These are phyloP conservation scores for Hamamelis virginiana DNA, from an alignment of 164 flowering plant species.

Conservation along the genomic window DNA sequence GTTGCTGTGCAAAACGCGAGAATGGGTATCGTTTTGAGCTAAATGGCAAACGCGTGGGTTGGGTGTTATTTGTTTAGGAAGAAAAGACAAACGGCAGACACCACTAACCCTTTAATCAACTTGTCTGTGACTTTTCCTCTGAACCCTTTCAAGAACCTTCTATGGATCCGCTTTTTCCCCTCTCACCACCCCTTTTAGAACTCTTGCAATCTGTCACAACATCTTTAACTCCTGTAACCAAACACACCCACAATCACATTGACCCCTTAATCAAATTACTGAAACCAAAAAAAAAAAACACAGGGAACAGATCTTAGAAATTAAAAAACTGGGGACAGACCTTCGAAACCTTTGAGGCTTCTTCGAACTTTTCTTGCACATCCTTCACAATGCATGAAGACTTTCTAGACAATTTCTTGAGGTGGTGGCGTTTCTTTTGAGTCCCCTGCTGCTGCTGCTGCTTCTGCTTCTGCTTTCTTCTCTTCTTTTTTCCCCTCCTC, in stretches of 20 bases:
- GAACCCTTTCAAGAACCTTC: constrained; percentile 64
- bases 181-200: constrained; percentile 62
- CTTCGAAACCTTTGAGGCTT: constrained; percentile 66
- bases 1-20: too few species aligned
- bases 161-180: constrained; percentile 81
- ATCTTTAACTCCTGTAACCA: constrained; percentile 59
- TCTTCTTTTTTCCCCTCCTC: constrained; percentile 16
- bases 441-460: constrained; percentile 11
- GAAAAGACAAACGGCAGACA: too few species aligned
- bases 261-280: neutral
- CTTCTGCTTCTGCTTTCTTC: constrained; percentile 22
- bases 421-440: constrained; percentile 28
- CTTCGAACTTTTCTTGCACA: constrained; percentile 75
- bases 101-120: too few species aligned
- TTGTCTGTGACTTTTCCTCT: constrained; percentile 61
- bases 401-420: constrained; percentile 55
- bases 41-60: too few species aligned
- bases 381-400: constrained; percentile 95
- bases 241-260: neutral
- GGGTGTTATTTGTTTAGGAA: too few species aligned
- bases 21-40: too few species aligned
- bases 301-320: neutral
- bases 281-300: too few species aligned
- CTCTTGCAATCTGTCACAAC: constrained; percentile 66
- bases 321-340: constrained; percentile 26